Base-by-base conservation (phyloP, 192 early-diverging fungal species). In the Backusella mclennaniae region DNA sequence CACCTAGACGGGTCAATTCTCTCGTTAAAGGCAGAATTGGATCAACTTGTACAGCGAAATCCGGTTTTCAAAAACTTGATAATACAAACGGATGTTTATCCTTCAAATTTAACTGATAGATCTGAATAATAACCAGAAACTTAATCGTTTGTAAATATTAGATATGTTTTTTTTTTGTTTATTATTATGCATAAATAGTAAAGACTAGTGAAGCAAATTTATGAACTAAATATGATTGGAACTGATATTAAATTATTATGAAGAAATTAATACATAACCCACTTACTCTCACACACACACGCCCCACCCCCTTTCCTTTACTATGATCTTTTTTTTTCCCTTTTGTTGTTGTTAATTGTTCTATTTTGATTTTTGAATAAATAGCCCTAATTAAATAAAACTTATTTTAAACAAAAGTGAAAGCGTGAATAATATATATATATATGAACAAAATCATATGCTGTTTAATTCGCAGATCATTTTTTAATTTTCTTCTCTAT, bases 1-100 rank as follows among this genome's bases (percentile, higher is more conserved):
- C 77, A 81, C 17, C 76, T 89, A 42, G 85, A 89, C 36, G 88
- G 88, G n/a, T 71, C 73, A 35, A 73, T 38, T 33, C 26, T 78
- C 19, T 67, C 73, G 7, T 33, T 82, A 19, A 67, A 73, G 9
- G 36, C 69, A 5, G 76, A 82, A 68, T 67, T 68, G 26, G 69
- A 59, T 12, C 72, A 63, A 42, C 35, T 67, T 71, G 53, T 56
- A 41, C 41, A 38, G n/a, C 39, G 26, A 41, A 35, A 38, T 35
- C 73, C 73, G n/a, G 19, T 36, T 12, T 35, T 74, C 17, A 36
- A 73, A n/a, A 33, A 14, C 68, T 29, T 41, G n/a, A 39, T 72
- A 19, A 31, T 42, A 72, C 42, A 26, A 67, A 66, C 29, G 42
- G 41, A 41, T 75, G 41, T 41, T 41, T 75, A 39, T 33, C 49